Evolutionary conservation across 352 stramenopile genomes (phyloP), one percentile per base, ranked within the genome.

Genomic region (Phytophthora megakarya): DNA sequence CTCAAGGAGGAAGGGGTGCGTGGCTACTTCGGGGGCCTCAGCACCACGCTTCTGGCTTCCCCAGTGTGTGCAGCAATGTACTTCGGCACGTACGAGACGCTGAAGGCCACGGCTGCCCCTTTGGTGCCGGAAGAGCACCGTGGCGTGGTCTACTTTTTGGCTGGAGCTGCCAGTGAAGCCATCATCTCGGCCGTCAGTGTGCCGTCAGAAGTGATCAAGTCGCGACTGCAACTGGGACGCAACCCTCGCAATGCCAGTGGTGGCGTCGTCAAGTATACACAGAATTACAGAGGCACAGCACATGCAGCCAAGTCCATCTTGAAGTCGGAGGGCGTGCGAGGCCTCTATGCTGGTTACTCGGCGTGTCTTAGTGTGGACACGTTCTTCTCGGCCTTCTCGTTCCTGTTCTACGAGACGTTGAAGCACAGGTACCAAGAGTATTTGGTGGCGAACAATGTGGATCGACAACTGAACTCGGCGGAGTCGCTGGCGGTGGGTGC

Each of bases 151-250:
- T 90, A 87, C 60, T 92, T 95, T 32, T n/a, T 81, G 19, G 76
- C 84, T 4, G 84, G 86, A 30, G 84, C 84, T 8, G 61, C 57
- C 30, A 93, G 84, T 42, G 82, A 95, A 54, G 64, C 75, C 11
- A 44, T 90, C 19, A 92, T 90, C 60, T 92, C 82, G 45, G 62
- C 75, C 7, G 69, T 92, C 42, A 90, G 78, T 37, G 82, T 93
- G 25, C 84, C 84, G n/a, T 77, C 73, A 6, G 86, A 95, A 56
- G 82, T 95, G 40, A 89, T 95, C 61, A 95, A 95, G 69, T 85
- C 76, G 22, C 72, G 81, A 1, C 60, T 95, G 54, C 84, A 93
- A 37, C 74, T 95, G 3, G 84, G 86, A 7, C 73, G 72, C 43
- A 95, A 93, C 71, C 86, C 86, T 32, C 50, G 75, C 33, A 78